Conservation (phyloP, 805 yeast species). For the Cyberlindnera galapagoensis region DNA sequence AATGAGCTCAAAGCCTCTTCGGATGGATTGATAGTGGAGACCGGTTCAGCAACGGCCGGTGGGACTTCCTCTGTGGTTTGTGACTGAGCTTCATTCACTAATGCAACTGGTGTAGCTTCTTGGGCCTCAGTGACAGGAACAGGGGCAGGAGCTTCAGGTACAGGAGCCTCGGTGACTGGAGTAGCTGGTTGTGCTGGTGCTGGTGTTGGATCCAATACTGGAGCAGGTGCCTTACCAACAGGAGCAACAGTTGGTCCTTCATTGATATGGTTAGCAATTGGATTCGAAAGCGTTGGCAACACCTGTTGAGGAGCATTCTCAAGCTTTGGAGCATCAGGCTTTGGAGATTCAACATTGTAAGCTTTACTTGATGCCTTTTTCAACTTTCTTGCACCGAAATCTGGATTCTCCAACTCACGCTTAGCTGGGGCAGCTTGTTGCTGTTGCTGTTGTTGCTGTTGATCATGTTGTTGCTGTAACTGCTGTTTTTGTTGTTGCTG, state of each 20-base stretch:
- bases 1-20: conserved; percentile 23
- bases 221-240: neutral
- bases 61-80: neutral
- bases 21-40: conserved; percentile 16
- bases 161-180: neutral
- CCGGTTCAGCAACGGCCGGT: neutral
- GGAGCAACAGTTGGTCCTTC: no score
- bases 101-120: neutral
- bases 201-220: neutral
- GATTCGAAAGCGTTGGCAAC: neutral
- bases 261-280: neutral
- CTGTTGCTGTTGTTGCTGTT: conserved; percentile 3
- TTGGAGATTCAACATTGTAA: no score
- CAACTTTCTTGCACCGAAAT: conserved; percentile 9
- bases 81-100: neutral
- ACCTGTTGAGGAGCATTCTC: neutral
- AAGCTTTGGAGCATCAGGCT: neutral
- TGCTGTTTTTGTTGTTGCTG: conserved; percentile 5
- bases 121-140: neutral
- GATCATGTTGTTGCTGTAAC: conserved; percentile 1
- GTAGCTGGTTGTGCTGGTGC: neutral
- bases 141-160: neutral
- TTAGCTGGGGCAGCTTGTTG: conserved; percentile 9
- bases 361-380: conserved; percentile 1
- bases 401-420: conserved; percentile 13